Evolutionary conservation across 768 basidiomycete genomes (phyloP).

Genomic region (Hygrophorus russula): DNA sequence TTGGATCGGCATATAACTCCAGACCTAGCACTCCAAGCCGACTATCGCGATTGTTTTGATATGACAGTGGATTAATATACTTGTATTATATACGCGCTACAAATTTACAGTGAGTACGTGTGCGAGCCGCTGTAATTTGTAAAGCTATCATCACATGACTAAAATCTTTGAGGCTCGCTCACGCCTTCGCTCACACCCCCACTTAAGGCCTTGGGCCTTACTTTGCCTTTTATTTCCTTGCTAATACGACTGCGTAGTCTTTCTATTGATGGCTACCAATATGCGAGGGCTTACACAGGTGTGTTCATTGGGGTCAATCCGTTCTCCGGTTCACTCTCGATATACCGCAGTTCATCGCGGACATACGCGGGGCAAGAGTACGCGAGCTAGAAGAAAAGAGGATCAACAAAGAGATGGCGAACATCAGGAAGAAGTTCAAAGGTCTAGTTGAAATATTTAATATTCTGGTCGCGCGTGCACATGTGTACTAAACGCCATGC

Average conservation of each 20-base stretch:
- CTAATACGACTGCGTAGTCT: background rate
- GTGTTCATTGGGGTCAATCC: conserved; percentile 11
- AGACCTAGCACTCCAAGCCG: conserved; percentile 58
- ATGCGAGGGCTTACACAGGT: conserved; percentile 95
- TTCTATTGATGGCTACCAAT: conserved; percentile 61
- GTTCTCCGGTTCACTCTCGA: conserved; percentile 9
- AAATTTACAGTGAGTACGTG: too few relatives aligned
- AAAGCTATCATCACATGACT: too few relatives aligned
- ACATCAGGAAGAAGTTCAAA: conserved; percentile 98
- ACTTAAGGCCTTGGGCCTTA: too few relatives aligned
- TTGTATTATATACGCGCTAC: too few relatives aligned
- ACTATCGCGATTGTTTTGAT: conserved; percentile 26
- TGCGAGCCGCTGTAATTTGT: too few relatives aligned
- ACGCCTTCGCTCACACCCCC: too few relatives aligned
- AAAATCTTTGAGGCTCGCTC: too few relatives aligned
- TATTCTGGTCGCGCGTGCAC: background rate
- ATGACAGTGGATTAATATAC: too few relatives aligned
- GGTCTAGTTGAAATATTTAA: conserved; percentile 29
- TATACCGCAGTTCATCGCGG: conserved; percentile 81
- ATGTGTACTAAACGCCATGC: conserved; percentile 1
- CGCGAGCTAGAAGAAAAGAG: conserved; percentile 97
- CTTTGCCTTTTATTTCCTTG: too few relatives aligned
- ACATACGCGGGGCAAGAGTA: conserved; percentile 93
- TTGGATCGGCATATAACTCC: conserved; percentile 36
- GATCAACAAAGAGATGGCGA: conserved; percentile 99